Conservation (phyloP, 345 rosid species). For the Euphorbia tirucalli region DNA sequence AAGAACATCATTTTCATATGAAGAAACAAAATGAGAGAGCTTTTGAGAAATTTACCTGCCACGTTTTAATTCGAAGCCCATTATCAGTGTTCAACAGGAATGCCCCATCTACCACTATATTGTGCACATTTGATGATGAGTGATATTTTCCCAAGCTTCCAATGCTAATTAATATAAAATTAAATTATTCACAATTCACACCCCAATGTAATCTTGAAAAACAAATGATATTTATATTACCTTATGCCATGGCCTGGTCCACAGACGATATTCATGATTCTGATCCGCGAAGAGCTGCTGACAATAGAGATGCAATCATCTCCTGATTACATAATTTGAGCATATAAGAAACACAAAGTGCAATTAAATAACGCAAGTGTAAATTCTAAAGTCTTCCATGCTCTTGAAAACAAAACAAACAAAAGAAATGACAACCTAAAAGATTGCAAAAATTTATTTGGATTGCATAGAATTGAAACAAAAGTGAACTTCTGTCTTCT, state of each 20-base stretch:
- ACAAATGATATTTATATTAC: slow-evolving; percentile 30
- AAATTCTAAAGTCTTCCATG: not conserved
- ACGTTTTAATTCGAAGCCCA: slow-evolving; percentile 90
- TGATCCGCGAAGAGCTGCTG: slow-evolving; percentile 64
- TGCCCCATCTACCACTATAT: slow-evolving; percentile 59
- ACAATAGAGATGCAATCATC: slow-evolving; percentile 95
- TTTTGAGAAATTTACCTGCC: slow-evolving; percentile 64
- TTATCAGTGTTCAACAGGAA: slow-evolving; percentile 61
- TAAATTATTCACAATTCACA: slow-evolving; percentile 1
- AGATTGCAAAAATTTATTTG: not conserved
- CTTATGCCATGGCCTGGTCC: slow-evolving; percentile 99
- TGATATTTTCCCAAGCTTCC: slow-evolving; percentile 86
- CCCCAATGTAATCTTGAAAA: not conserved
- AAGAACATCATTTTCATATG: not conserved
- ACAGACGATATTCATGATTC: slow-evolving; percentile 55
- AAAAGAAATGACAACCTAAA: not conserved
- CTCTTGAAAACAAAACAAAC: not conserved
- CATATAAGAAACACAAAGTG: slow-evolving; percentile 5
- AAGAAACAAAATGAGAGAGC: slow-evolving; percentile 1
- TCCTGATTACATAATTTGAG: slow-evolving; percentile 47
- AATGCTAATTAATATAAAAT: slow-evolving; percentile 42
- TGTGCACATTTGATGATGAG: slow-evolving; percentile 52
- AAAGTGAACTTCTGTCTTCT: not conserved
- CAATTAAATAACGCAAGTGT: not conserved
- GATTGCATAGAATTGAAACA: not conserved